A percentile compares a stretch with the other conserved stretches of the same genome.
Evolutionary conservation across 495 filamentous ascomycete genomes (phyloP).

Genomic region (Penicillium simplicissimum): DNA sequence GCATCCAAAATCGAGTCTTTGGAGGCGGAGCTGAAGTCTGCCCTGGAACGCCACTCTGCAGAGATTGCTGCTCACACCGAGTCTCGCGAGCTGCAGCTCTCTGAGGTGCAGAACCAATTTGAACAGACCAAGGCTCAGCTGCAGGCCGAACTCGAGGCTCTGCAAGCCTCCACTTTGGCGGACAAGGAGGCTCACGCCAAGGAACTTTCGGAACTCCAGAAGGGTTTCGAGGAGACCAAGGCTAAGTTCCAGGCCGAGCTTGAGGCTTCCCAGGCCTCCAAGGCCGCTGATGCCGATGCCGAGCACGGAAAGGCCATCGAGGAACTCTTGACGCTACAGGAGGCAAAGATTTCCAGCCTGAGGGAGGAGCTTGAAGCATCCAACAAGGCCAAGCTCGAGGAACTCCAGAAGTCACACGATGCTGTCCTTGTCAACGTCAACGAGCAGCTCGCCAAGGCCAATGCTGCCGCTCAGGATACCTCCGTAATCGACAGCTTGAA

Average conservation of each 20-base stretch:
- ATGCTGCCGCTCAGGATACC: conserved; percentile 40
- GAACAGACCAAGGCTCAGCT: conserved; percentile 35
- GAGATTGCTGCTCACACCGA: conserved; percentile 38
- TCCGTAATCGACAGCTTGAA: conserved; percentile 41
- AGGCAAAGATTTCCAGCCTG: conserved; percentile 40
- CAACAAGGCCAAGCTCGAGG: conserved; percentile 39
- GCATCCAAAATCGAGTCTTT: conserved; percentile 35
- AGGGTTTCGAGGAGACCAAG: conserved; percentile 37
- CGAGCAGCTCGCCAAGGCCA: conserved; percentile 39
- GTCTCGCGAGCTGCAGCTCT: conserved; percentile 34
- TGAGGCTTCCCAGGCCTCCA: conserved; percentile 33
- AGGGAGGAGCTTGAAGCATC: conserved; percentile 40
- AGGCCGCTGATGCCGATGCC: conserved; percentile 40
- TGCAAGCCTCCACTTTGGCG: conserved; percentile 30
- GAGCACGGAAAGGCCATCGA: conserved; percentile 49
- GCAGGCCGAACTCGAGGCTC: conserved; percentile 36
- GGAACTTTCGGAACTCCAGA: conserved; percentile 37
- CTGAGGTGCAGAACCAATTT: conserved; percentile 38
- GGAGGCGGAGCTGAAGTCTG: conserved; percentile 39
- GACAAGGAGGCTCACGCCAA: conserved; percentile 29
- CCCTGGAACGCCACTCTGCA: conserved; percentile 33
- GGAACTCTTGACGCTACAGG: conserved; percentile 47
- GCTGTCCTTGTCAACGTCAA: conserved; percentile 32
- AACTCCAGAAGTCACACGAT: conserved; percentile 44
- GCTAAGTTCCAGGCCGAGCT: conserved; percentile 37